Conservation (phyloP, 139 green algal species). For the Tetraselmis chui region DNA sequence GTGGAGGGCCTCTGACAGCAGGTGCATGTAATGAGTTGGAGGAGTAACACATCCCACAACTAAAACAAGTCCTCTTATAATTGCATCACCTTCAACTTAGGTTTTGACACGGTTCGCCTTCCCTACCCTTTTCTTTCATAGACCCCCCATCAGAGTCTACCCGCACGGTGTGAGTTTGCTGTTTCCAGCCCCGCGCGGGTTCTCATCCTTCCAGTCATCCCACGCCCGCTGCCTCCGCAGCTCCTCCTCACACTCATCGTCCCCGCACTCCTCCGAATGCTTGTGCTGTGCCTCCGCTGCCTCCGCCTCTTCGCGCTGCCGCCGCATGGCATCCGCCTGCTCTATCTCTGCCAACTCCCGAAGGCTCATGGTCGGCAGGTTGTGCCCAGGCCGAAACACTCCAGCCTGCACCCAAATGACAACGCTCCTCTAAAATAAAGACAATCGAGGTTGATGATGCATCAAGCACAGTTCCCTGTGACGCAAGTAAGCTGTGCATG, state of each 20-base stretch:
- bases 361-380: constrained; percentile 61
- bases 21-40: too few species aligned
- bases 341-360: constrained; percentile 17
- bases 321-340: neutral
- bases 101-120: too few species aligned
- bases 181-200: constrained; percentile 74
- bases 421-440: too few species aligned
- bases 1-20: too few species aligned
- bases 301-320: neutral
- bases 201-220: constrained; percentile 79
- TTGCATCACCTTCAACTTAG: too few species aligned
- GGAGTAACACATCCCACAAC: too few species aligned
- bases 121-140: too few species aligned
- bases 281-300: neutral
- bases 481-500: too few species aligned
- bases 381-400: constrained; percentile 72
- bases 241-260: constrained; percentile 40
- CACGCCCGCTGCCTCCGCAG: constrained; percentile 30
- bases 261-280: constrained; percentile 17
- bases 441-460: too few species aligned
- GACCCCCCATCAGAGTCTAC: too few species aligned
- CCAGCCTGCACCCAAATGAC: constrained; percentile 5
- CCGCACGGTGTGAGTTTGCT: constrained; percentile 63
- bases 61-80: too few species aligned
- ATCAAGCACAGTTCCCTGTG: too few species aligned